A percentile compares a stretch with the other conserved stretches of the same genome.
phyloP scores from a whole-genome alignment of 257 asterid species.

The Gentiana straminea region DNA sequence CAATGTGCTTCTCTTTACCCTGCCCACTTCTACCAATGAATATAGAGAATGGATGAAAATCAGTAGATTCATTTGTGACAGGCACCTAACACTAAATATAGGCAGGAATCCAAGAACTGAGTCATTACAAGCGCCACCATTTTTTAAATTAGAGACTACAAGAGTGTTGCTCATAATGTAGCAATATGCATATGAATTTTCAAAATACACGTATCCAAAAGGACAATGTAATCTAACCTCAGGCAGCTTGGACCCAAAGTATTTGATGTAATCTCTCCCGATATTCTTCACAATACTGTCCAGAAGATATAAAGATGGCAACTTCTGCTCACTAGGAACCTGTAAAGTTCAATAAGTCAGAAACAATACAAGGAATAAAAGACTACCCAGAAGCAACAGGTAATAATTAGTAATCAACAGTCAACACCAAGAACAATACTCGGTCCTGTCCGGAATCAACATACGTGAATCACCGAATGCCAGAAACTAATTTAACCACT shows the following conservation, averaged over 20 bases:
- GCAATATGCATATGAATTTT: not conserved
- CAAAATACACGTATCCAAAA: too few species aligned
- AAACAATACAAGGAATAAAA: not conserved
- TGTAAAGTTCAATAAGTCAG: constrained; percentile 39
- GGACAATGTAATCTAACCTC: constrained; percentile 46
- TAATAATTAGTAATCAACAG: not conserved
- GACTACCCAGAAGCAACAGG: constrained; percentile 3
- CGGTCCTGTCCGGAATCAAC: not conserved
- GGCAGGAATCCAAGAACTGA: not conserved
- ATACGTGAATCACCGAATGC: not conserved
- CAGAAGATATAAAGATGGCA: constrained; percentile 86
- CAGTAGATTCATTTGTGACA: not conserved
- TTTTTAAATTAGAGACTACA: too few species aligned
- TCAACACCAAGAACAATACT: not conserved
- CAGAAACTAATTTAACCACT: not conserved
- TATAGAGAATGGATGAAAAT: constrained; percentile 9
- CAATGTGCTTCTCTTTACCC: too few species aligned
- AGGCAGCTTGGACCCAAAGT: constrained; percentile 59
- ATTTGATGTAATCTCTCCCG: constrained; percentile 85
- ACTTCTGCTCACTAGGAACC: constrained; percentile 87
- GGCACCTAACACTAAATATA: not conserved
- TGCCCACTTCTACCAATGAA: not conserved
- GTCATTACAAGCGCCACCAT: too few species aligned
- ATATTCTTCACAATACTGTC: constrained; percentile 98
- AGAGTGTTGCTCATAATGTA: not conserved